Evolutionary conservation across 2,329 filamentous ascomycete genomes (phyloP).

Genomic region (Penicillium sp.): DNA sequence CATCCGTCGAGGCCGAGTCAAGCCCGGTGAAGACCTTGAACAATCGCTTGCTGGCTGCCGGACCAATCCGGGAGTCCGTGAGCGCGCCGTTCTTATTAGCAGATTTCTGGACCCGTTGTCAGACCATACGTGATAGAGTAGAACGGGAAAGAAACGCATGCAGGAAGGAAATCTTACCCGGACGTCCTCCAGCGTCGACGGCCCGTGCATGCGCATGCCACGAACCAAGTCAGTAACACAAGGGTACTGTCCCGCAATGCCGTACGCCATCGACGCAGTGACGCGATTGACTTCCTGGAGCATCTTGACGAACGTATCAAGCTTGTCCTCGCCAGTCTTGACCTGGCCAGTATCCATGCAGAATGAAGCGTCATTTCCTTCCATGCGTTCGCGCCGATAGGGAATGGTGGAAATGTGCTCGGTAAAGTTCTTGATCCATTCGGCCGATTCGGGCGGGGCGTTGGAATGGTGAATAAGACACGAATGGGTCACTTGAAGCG

Average conservation of each 20-base stretch:
- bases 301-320: slow-evolving; percentile 71
- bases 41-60: slow-evolving; percentile 48
- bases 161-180: slow-evolving; percentile 31
- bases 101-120: slow-evolving; percentile 38
- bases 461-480: slow-evolving; percentile 69
- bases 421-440: slow-evolving; percentile 71
- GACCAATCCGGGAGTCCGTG: slow-evolving; percentile 47
- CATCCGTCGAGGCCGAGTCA: slow-evolving; percentile 46
- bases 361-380: slow-evolving; percentile 56
- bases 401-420: slow-evolving; percentile 75
- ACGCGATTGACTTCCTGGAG: slow-evolving; percentile 70
- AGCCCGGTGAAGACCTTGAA: slow-evolving; percentile 51
- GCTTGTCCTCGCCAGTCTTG: slow-evolving; percentile 61
- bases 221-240: slow-evolving; percentile 58
- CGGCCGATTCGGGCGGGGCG: slow-evolving; percentile 61
- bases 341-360: slow-evolving; percentile 80
- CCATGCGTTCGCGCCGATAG: slow-evolving; percentile 56
- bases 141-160: not conserved
- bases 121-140: not conserved
- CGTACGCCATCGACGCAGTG: slow-evolving; percentile 69
- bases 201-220: slow-evolving; percentile 59
- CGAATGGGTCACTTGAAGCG: slow-evolving; percentile 65
- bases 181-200: slow-evolving; percentile 60
- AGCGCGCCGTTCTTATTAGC: slow-evolving; percentile 48
- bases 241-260: slow-evolving; percentile 61